Conservation (phyloP, 2,329 filamentous ascomycete genomes). For the Aspergillaceae sp. region DNA sequence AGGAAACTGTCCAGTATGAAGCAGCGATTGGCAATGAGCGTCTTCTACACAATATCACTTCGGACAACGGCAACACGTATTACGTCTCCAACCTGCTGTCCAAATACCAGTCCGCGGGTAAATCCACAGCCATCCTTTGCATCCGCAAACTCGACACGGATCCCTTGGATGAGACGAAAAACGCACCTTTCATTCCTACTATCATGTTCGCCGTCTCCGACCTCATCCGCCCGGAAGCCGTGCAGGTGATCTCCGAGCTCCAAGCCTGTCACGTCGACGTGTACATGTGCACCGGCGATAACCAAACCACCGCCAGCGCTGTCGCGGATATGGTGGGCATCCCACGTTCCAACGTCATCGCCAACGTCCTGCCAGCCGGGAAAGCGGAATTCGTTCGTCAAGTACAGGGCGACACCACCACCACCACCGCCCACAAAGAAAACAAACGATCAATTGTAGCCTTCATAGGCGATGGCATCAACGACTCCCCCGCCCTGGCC, state of each 20-base stretch:
- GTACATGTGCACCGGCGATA: slow-evolving; percentile 92
- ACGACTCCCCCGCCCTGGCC: slow-evolving; percentile 72
- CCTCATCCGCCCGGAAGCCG: slow-evolving; percentile 66
- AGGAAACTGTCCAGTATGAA: slow-evolving; percentile 28
- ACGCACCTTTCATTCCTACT: slow-evolving; percentile 38
- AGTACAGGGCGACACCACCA: slow-evolving; percentile 22
- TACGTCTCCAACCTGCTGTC: slow-evolving; percentile 28
- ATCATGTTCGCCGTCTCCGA: slow-evolving; percentile 71
- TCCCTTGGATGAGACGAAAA: slow-evolving; percentile 6
- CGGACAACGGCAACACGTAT: slow-evolving; percentile 23
- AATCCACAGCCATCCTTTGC: slow-evolving; percentile 39
- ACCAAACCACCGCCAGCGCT: slow-evolving; percentile 70
- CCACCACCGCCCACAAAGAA: slow-evolving; percentile 2
- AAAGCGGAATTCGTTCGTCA: slow-evolving; percentile 48
- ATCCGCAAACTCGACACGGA: slow-evolving; percentile 21
- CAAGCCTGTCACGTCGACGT: slow-evolving; percentile 60
- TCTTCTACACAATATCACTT: slow-evolving; percentile 32
- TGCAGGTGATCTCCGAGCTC: slow-evolving; percentile 55
- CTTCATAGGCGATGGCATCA: slow-evolving; percentile 82
- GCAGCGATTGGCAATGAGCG: slow-evolving; percentile 52
- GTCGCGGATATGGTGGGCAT: slow-evolving; percentile 73
- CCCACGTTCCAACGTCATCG: slow-evolving; percentile 63
- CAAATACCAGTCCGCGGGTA: slow-evolving; percentile 34
- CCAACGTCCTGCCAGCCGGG: slow-evolving; percentile 74
- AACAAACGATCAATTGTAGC: slow-evolving; percentile 52